A percentile compares a stretch with the other conserved stretches of the same genome.
These are phyloP conservation scores for Puccinia sorghi DNA, from an alignment of 1,284 basidiomycete genomes.

Conservation along the genomic window DNA sequence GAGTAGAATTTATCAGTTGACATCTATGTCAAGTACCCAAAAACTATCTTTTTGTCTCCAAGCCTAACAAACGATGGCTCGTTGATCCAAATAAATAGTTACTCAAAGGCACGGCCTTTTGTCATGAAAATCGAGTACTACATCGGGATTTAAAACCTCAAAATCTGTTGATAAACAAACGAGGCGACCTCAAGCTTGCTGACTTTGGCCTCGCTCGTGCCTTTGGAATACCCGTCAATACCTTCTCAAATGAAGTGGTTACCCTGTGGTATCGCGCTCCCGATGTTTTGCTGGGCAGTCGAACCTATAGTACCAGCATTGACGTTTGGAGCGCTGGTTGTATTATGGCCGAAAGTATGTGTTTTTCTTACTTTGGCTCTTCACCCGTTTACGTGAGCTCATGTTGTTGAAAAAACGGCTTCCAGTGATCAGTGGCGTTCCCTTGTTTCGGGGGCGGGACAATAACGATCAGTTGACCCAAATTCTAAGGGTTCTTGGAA, in stretches of 20 bases:
- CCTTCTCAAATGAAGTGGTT: slow-evolving; percentile 90
- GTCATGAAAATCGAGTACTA: slow-evolving; percentile 96
- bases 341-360: slow-evolving; percentile 79
- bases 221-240: slow-evolving; percentile 93
- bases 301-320: slow-evolving; percentile 97
- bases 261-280: slow-evolving; percentile 99
- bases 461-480: slow-evolving; percentile 97
- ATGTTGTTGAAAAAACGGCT: background rate
- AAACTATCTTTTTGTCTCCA: background rate
- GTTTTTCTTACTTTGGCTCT: background rate
- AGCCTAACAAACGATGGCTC: slow-evolving; percentile 61
- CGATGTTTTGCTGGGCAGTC: slow-evolving; percentile 92
- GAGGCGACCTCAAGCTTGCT: slow-evolving; percentile 93
- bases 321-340: slow-evolving; percentile 99
- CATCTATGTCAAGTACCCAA: background rate
- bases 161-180: slow-evolving; percentile 93
- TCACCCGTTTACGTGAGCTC: background rate
- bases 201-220: slow-evolving; percentile 70
- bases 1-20: background rate
- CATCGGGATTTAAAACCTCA: slow-evolving; percentile 98
- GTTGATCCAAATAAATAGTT: slow-evolving; percentile 97
- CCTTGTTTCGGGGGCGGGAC: slow-evolving; percentile 93
- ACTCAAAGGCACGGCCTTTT: slow-evolving; percentile 95
- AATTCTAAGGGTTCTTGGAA: slow-evolving; percentile 96
- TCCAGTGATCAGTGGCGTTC: slow-evolving; percentile 87